phyloP scores from a whole-genome alignment of 2,329 filamentous ascomycete genomes.

The Ascochyta rabiei region DNA sequence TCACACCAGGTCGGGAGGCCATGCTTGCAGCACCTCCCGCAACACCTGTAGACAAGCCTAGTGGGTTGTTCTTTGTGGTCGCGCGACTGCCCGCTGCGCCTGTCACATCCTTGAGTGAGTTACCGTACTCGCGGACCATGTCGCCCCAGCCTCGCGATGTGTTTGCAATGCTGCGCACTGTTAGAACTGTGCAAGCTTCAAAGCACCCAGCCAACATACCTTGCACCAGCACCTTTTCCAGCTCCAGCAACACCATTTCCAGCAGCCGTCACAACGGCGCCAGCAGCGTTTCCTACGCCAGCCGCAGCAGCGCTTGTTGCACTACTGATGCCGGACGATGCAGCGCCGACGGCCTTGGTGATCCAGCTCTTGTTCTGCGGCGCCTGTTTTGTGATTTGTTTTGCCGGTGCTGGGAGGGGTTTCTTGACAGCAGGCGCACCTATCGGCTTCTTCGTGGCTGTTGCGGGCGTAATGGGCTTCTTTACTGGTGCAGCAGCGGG shows the following conservation, averaged over 20 bases:
- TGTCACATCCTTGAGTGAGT: conserved; percentile 56
- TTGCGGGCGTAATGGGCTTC: conserved; percentile 13
- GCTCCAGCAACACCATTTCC: conserved; percentile 56
- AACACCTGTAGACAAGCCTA: conserved; percentile 48
- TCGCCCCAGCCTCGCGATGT: conserved; percentile 56
- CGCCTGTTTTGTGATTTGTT: conserved; percentile 16
- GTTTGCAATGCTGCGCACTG: conserved; percentile 48
- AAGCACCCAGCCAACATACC: conserved; percentile 6
- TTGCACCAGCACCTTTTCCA: conserved; percentile 51
- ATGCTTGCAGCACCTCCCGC: conserved; percentile 40
- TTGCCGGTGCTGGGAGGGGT: conserved; percentile 12
- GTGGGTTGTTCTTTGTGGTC: conserved; percentile 54
- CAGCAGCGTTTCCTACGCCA: conserved; percentile 53
- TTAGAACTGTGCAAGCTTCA: neutral
- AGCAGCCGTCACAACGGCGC: conserved; percentile 51
- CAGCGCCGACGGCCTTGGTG: conserved; percentile 50
- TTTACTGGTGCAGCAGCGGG: conserved; percentile 15
- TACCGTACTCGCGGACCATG: conserved; percentile 56
- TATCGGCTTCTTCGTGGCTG: conserved; percentile 5
- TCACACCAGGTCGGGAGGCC: conserved; percentile 28
- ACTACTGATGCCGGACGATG: conserved; percentile 52
- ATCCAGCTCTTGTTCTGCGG: conserved; percentile 53
- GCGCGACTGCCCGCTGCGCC: conserved; percentile 53
- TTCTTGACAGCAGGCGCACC: conserved; percentile 19
- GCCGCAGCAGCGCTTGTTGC: conserved; percentile 52